Evolutionary conservation across 1,139 yeast species (phyloP).

Genomic region (Kodamaea alishanica): DNA sequence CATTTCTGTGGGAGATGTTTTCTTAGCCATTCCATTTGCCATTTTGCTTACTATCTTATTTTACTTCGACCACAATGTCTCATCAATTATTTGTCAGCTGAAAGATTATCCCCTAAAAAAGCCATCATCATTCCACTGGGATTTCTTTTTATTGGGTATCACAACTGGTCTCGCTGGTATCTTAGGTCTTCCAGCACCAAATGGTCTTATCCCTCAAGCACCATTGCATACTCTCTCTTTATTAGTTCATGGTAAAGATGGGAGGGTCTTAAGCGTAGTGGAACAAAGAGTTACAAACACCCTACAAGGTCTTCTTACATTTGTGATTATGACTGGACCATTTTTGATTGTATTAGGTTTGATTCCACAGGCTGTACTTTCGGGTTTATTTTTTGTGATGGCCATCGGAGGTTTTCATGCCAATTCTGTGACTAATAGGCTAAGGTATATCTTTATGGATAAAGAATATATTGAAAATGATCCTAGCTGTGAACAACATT

Average conservation of each 20-base stretch:
- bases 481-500: slow-evolving; percentile 34
- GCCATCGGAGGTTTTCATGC: slow-evolving; percentile 75
- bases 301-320: slow-evolving; percentile 74
- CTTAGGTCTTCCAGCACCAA: slow-evolving; percentile 91
- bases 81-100: slow-evolving; percentile 87
- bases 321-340: slow-evolving; percentile 90
- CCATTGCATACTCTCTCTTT: slow-evolving; percentile 85
- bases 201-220: slow-evolving; percentile 95
- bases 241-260: slow-evolving; percentile 53
- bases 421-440: slow-evolving; percentile 60
- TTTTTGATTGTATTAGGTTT: slow-evolving; percentile 72
- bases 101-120: slow-evolving; percentile 75
- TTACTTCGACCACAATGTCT: slow-evolving; percentile 93
- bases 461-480: slow-evolving; percentile 36
- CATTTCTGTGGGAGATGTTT: slow-evolving; percentile 68
- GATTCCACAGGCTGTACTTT: slow-evolving; percentile 91
- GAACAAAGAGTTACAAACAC: slow-evolving; percentile 88
- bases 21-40: slow-evolving; percentile 91
- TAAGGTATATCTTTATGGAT: slow-evolving; percentile 67
- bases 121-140: slow-evolving; percentile 93
- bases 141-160: slow-evolving; percentile 75
- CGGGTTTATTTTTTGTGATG: slow-evolving; percentile 92
- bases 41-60: slow-evolving; percentile 75
- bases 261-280: slow-evolving; percentile 57
- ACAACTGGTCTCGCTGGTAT: slow-evolving; percentile 86